phyloP scores from a whole-genome alignment of 2,329 filamentous ascomycete genomes.

The Thelonectria discophora region DNA sequence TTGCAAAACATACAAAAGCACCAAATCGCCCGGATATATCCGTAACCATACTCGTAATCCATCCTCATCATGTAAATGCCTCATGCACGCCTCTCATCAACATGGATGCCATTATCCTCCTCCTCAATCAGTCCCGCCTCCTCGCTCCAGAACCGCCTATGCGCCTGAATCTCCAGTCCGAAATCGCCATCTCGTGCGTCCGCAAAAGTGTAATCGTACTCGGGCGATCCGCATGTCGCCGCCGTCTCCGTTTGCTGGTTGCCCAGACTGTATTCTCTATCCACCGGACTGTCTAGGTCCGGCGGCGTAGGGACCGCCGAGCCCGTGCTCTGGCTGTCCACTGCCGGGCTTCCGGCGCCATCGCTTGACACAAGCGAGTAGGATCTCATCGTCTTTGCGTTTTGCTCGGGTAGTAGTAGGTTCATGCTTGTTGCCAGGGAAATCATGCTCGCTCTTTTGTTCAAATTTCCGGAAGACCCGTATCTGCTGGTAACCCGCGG shows the following conservation, averaged over 20 bases:
- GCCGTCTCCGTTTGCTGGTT: constrained; percentile 31
- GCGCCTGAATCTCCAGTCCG: constrained; percentile 48
- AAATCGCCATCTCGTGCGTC: constrained; percentile 46
- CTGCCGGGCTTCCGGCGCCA: constrained; percentile 47
- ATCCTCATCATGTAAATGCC: constrained; percentile 15
- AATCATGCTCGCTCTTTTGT: constrained; percentile 38
- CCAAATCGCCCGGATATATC: background rate
- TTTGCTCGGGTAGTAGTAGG: constrained; percentile 30
- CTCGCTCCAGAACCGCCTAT: constrained; percentile 47
- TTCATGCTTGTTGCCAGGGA: constrained; percentile 33
- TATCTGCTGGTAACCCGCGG: constrained; percentile 38
- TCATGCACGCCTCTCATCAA: constrained; percentile 36
- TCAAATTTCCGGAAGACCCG: constrained; percentile 31
- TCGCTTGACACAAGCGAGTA: constrained; percentile 50
- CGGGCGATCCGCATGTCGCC: constrained; percentile 36
- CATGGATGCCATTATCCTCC: constrained; percentile 44
- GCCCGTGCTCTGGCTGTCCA: constrained; percentile 48
- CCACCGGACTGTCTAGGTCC: constrained; percentile 47
- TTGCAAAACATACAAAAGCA: constrained; percentile 10
- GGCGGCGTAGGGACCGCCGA: constrained; percentile 50
- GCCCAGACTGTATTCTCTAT: constrained; percentile 38
- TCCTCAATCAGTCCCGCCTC: constrained; percentile 50
- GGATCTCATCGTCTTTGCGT: constrained; percentile 31
- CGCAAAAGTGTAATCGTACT: constrained; percentile 44
- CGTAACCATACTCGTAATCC: constrained; percentile 1